phyloP scores from a whole-genome alignment of 805 yeast species.

The Suhomyces canberraensis region DNA sequence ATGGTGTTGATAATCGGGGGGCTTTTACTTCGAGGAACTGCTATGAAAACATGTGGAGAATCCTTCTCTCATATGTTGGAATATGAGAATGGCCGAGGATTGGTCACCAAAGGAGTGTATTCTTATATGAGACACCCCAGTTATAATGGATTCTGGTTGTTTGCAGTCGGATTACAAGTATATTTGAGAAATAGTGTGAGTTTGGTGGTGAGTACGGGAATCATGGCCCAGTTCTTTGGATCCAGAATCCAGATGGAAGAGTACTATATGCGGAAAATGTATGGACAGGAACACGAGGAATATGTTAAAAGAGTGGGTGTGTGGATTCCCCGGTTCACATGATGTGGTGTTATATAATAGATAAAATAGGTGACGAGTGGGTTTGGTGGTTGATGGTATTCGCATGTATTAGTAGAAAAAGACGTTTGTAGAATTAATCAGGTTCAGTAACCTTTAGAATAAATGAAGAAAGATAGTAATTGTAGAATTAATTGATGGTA shows the following conservation, averaged over 20 bases:
- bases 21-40: conserved; percentile 21
- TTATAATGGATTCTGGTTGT: conserved; percentile 36
- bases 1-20: conserved; percentile 19
- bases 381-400: no score
- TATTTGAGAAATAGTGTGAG: conserved; percentile 21
- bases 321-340: conserved; percentile 25
- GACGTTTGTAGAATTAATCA: no score
- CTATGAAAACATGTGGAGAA: conserved; percentile 33
- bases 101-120: conserved; percentile 35
- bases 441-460: no score
- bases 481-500: no score
- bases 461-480: no score
- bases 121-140: conserved; percentile 34
- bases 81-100: conserved; percentile 12
- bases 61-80: conserved; percentile 34
- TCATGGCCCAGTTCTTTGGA: conserved; percentile 25
- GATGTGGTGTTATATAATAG: no score
- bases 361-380: no score
- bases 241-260: conserved; percentile 36
- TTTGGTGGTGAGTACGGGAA: conserved; percentile 12
- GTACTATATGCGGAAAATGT: conserved; percentile 23
- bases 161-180: conserved; percentile 30
- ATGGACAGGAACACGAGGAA: conserved; percentile 25
- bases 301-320: conserved; percentile 23
- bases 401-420: no score